A percentile compares a stretch with the other conserved stretches of the same genome.
Evolutionary conservation across 768 basidiomycete genomes (phyloP).

Genomic region (Tricholoma hemisulphureum): DNA sequence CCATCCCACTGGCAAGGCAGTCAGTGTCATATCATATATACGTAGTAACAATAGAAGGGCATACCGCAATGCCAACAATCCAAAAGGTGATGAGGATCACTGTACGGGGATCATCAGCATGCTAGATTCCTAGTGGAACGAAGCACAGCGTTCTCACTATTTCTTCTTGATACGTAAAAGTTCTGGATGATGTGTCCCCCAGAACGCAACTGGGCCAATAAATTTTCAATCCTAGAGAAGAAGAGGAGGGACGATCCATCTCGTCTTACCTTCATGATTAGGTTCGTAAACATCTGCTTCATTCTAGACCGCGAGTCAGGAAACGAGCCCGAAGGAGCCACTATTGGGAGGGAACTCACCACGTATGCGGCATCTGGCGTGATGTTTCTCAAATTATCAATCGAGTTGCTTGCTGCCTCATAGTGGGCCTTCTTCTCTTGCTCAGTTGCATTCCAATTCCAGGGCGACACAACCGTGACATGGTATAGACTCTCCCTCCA

Average conservation of each 20-base stretch:
- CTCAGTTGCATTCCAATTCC: conserved; percentile 45
- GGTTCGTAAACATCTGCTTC: conserved; percentile 51
- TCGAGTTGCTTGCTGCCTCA: conserved; percentile 31
- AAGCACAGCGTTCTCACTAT: conserved; percentile 43
- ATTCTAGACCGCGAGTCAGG: conserved; percentile 29
- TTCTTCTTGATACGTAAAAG: conserved; percentile 43
- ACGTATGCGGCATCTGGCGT: conserved; percentile 47
- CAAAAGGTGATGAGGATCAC: conserved; percentile 46
- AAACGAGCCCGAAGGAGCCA: neutral
- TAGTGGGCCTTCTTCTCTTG: conserved; percentile 36
- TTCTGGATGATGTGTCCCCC: conserved; percentile 43
- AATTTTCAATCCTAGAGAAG: neutral
- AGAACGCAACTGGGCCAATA: conserved; percentile 39
- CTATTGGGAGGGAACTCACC: conserved; percentile 25
- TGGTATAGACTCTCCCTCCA: conserved; percentile 48
- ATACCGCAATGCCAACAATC: conserved; percentile 53
- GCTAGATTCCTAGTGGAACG: neutral
- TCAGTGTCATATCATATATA: neutral
- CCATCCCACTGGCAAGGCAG: conserved; percentile 33
- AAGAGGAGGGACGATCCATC: neutral
- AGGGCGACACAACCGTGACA: conserved; percentile 41
- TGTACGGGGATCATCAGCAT: conserved; percentile 16
- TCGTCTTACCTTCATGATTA: conserved; percentile 36
- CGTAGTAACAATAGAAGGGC: conserved; percentile 9
- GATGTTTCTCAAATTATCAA: conserved; percentile 40